Conservation (phyloP, 129 eudicot species). For the Smallanthus sonchifolius region DNA sequence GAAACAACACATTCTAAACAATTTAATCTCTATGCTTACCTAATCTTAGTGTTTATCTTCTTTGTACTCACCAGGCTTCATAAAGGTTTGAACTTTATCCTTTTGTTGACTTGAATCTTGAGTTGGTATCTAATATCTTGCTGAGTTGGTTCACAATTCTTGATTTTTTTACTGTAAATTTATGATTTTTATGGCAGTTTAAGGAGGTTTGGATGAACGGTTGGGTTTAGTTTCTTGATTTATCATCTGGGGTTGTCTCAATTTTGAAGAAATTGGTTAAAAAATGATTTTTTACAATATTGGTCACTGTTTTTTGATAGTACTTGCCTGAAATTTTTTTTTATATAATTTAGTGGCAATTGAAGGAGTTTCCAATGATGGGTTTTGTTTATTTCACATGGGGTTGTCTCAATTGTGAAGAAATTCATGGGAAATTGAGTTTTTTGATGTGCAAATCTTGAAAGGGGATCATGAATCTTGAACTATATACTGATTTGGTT, state of each 20-base stretch:
- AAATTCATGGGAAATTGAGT: not conserved
- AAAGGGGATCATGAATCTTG: conserved; percentile 7
- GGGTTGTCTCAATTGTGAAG: conserved; percentile 13
- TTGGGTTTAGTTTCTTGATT: conserved; percentile 13
- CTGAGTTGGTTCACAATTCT: conserved; percentile 6
- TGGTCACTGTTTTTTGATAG: not conserved
- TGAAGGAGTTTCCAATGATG: not conserved
- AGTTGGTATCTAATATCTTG: conserved; percentile 6
- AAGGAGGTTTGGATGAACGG: not conserved
- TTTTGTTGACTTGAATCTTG: conserved; percentile 21
- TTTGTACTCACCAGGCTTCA: not conserved
- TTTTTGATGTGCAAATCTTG: not conserved
- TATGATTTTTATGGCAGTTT: not conserved
- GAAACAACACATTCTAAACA: conserved; percentile 1
- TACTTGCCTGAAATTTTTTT: not conserved
- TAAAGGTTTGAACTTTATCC: conserved; percentile 26
- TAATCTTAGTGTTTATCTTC: conserved; percentile 4
- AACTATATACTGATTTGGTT: conserved; percentile 4
- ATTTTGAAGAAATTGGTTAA: not conserved
- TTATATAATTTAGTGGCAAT: not conserved
- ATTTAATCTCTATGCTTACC: conserved; percentile 10
- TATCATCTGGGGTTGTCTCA: conserved; percentile 10
- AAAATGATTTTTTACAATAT: not conserved
- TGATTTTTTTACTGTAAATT: not conserved
- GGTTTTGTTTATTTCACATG: conserved; percentile 1